Conservation (phyloP, 805 yeast species). For the Metschnikowia koreensis region DNA sequence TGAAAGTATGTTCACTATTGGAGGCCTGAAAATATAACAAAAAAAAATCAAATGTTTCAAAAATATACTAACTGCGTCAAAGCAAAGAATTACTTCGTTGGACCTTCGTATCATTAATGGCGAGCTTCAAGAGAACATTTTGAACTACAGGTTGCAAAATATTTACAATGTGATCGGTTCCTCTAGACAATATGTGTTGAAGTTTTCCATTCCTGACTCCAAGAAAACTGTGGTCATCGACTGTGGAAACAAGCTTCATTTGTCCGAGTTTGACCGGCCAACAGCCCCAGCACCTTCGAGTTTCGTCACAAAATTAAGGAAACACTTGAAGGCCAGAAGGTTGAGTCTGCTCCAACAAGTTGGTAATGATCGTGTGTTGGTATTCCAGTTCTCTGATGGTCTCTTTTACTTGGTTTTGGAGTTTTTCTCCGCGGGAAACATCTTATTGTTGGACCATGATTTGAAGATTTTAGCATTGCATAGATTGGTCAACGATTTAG, state of each 20-base stretch:
- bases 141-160: conserved; percentile 74
- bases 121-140: conserved; percentile 59
- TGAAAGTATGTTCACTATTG: background rate
- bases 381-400: conserved; percentile 83
- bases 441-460: conserved; percentile 70
- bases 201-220: conserved; percentile 80
- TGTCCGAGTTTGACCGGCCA: conserved; percentile 78
- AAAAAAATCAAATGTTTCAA: too few species aligned
- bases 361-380: conserved; percentile 78
- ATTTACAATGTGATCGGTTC: conserved; percentile 78
- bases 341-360: conserved; percentile 71
- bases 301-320: conserved; percentile 82
- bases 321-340: conserved; percentile 79
- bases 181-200: conserved; percentile 68
- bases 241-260: conserved; percentile 79
- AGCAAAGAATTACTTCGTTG: conserved; percentile 85
- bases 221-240: conserved; percentile 75
- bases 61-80: background rate
- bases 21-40: background rate
- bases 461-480: conserved; percentile 68
- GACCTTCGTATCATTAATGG: conserved; percentile 70
- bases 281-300: conserved; percentile 80
- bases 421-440: conserved; percentile 93
- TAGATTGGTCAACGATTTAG: conserved; percentile 74
- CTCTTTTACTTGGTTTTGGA: conserved; percentile 74